Conservation (phyloP, 495 filamentous ascomycete species). For the Cudoniella acicularis region DNA sequence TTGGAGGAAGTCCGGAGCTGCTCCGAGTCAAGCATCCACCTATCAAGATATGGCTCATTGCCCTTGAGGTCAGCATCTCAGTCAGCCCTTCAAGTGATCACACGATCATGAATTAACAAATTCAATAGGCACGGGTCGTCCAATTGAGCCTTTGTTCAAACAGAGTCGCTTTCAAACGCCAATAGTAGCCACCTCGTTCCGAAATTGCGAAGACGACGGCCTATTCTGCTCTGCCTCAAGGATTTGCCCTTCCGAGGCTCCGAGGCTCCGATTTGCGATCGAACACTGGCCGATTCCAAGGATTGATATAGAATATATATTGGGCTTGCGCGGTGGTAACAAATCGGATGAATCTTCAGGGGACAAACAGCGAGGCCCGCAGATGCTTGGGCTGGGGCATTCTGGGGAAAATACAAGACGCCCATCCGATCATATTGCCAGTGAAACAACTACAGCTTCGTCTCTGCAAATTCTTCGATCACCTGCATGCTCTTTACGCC, state of each 20-base stretch:
- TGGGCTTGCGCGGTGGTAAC: not conserved
- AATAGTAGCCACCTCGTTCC: too few relatives aligned
- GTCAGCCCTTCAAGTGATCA: not conserved
- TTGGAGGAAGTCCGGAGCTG: not conserved
- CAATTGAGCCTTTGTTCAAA: not conserved
- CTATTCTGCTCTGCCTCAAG: too few relatives aligned
- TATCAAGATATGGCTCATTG: not conserved
- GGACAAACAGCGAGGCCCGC: too few relatives aligned
- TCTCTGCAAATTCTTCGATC: not conserved
- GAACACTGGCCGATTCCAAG: not conserved
- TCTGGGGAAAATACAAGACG: too few relatives aligned
- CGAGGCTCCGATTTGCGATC: not conserved
- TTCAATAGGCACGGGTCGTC: not conserved
- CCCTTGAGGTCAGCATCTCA: not conserved
- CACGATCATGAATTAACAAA: not conserved
- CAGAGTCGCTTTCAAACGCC: not conserved
- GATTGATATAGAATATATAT: not conserved
- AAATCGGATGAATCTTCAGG: not conserved
- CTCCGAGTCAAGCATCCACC: not conserved
- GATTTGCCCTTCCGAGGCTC: not conserved
- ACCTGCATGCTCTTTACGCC: conserved; percentile 3
- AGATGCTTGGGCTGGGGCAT: too few relatives aligned
- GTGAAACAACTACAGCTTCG: too few relatives aligned
- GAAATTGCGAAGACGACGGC: too few relatives aligned
- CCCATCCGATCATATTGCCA: too few relatives aligned